These are phyloP conservation scores for Boletus edulis DNA, from an alignment of 768 basidiomycete species.

Conservation along the genomic window DNA sequence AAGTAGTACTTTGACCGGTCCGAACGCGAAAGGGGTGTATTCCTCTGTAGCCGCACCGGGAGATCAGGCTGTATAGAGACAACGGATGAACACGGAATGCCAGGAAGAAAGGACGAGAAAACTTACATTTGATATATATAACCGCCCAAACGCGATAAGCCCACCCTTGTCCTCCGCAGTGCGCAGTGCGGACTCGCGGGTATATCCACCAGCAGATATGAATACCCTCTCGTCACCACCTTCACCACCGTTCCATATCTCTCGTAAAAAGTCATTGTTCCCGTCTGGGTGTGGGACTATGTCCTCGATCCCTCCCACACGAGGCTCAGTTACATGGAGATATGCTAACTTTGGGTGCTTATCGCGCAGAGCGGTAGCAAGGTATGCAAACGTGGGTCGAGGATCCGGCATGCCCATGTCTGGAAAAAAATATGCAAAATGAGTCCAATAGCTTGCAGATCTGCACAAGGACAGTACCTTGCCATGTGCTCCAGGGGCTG, in stretches of 20 bases:
- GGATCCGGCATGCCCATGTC: no score
- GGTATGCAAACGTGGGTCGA: no score
- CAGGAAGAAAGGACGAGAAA: not conserved
- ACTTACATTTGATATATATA: slow-evolving; percentile 1
- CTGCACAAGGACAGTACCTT: not conserved
- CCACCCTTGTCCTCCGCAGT: not conserved
- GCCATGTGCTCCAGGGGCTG: not conserved
- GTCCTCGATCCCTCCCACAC: slow-evolving; percentile 16
- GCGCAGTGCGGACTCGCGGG: not conserved
- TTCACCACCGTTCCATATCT: no score
- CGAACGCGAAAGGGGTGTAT: slow-evolving; percentile 16
- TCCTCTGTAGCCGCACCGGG: not conserved
- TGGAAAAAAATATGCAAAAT: slow-evolving; percentile 40
- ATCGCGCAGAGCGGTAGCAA: slow-evolving; percentile 28
- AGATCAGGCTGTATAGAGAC: slow-evolving; percentile 27
- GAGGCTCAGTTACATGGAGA: slow-evolving; percentile 47
- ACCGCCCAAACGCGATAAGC: no score
- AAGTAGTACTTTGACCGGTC: slow-evolving; percentile 13
- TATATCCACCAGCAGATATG: not conserved
- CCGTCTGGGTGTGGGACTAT: not conserved
- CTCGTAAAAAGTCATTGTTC: no score
- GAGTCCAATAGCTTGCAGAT: not conserved
- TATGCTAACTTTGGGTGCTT: slow-evolving; percentile 43
- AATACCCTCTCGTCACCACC: no score
- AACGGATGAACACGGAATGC: not conserved